phyloP scores from a whole-genome alignment of 192 early-diverging fungal species.

The Coemansia sp. region DNA sequence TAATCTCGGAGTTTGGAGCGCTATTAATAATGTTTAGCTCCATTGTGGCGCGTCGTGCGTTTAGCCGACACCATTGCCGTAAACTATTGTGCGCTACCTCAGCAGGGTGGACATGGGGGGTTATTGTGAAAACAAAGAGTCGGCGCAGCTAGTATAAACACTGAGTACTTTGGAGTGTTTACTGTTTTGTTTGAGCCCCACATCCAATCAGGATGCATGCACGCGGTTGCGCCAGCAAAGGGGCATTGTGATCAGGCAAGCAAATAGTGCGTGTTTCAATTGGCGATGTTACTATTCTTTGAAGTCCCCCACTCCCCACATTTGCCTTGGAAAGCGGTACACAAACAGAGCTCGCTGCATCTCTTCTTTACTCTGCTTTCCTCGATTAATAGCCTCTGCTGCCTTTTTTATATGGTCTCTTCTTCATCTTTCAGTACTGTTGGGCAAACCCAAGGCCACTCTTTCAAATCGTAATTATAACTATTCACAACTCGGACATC shows the following conservation, averaged over 20 bases:
- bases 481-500: not conserved
- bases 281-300: not conserved
- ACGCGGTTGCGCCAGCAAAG: not conserved
- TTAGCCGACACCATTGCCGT: not conserved
- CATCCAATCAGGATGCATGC: not conserved
- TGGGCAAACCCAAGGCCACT: not conserved
- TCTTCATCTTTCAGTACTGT: not conserved
- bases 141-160: constrained; percentile 6
- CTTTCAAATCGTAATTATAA: not conserved
- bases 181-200: not conserved
- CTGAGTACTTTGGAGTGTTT: not conserved
- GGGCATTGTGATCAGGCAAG: not conserved
- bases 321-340: not conserved
- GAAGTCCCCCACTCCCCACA: not conserved
- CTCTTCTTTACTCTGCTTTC: not conserved
- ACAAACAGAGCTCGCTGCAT: not conserved
- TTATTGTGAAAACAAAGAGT: not conserved
- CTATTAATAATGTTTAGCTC: not conserved
- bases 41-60: constrained; percentile 1
- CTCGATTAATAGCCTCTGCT: not conserved
- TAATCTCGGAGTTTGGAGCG: not conserved
- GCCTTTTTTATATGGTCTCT: not conserved
- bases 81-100: not conserved
- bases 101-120: not conserved
- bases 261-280: constrained; percentile 8